Percentiles rank a stretch among this genome's conserved stretches.
phyloP scores from a whole-genome alignment of 164 flowering plant species.

The Houttuynia cordata region DNA sequence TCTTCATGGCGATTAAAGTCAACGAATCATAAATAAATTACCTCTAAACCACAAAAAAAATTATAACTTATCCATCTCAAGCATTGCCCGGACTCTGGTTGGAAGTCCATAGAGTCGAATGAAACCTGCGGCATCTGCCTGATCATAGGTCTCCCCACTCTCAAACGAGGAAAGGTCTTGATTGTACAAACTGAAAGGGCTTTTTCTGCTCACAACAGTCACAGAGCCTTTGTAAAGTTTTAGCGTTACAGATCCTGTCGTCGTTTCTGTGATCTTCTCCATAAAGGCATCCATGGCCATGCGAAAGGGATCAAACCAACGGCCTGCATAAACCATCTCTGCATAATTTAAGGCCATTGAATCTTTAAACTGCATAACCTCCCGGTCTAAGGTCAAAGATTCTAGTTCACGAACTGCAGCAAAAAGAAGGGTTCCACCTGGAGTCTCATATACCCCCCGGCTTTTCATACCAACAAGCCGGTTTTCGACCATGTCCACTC shows the following conservation, averaged over 20 bases:
- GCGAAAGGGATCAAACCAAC: slow-evolving; percentile 94
- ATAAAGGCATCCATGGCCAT: slow-evolving; percentile 83
- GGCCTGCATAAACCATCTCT: slow-evolving; percentile 89
- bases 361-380: slow-evolving; percentile 74
- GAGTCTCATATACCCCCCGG: slow-evolving; percentile 96
- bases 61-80: slow-evolving; percentile 40
- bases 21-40: no score
- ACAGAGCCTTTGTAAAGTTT: slow-evolving; percentile 86
- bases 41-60: background rate
- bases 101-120: slow-evolving; percentile 85
- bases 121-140: slow-evolving; percentile 98
- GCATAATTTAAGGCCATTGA: slow-evolving; percentile 78
- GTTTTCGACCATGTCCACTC: slow-evolving; percentile 88
- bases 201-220: slow-evolving; percentile 44
- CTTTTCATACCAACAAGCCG: slow-evolving; percentile 96
- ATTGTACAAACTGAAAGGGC: slow-evolving; percentile 74
- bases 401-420: slow-evolving; percentile 74
- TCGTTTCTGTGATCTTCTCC: slow-evolving; percentile 71
- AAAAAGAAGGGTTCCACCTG: slow-evolving; percentile 87
- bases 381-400: slow-evolving; percentile 84
- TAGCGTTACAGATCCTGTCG: slow-evolving; percentile 74
- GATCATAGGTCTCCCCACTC: slow-evolving; percentile 64
- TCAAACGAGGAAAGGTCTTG: slow-evolving; percentile 88
- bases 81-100: slow-evolving; percentile 85
- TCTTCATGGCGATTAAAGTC: no score